Evolutionary conservation across 805 yeast genomes (phyloP).

Genomic region (Ogataea nakhonphanomensis): DNA sequence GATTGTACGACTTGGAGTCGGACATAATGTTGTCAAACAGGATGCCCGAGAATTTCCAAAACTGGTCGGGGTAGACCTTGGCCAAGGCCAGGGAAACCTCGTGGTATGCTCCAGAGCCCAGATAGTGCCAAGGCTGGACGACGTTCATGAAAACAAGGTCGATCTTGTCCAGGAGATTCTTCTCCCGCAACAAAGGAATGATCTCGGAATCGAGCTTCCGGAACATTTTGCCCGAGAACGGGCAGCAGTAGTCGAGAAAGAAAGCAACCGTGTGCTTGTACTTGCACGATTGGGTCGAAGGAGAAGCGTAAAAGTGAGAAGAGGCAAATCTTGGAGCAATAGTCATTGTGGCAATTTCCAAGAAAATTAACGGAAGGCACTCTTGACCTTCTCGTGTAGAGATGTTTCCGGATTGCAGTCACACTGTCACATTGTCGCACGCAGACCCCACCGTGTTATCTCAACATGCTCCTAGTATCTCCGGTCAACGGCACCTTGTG

Average conservation of each 20-base stretch:
- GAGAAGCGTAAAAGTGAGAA: slow-evolving; percentile 22
- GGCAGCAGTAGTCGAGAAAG: slow-evolving; percentile 76
- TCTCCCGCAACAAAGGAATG: slow-evolving; percentile 47
- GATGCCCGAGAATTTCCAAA: slow-evolving; percentile 55
- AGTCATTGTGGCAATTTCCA: slow-evolving; percentile 13
- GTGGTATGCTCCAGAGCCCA: slow-evolving; percentile 57
- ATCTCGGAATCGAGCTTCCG: slow-evolving; percentile 49
- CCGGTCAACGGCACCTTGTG: neutral
- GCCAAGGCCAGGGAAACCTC: slow-evolving; percentile 74
- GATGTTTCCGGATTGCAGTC: neutral
- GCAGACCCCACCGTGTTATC: no score
- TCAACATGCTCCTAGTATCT: neutral
- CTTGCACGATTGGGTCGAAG: neutral
- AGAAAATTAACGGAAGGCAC: neutral
- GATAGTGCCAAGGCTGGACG: slow-evolving; percentile 89
- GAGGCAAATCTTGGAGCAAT: slow-evolving; percentile 22
- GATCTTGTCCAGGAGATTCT: slow-evolving; percentile 44
- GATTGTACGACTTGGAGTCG: slow-evolving; percentile 56
- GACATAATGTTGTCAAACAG: slow-evolving; percentile 59
- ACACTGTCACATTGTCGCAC: no score
- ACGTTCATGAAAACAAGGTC: slow-evolving; percentile 67
- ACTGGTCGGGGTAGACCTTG: slow-evolving; percentile 46
- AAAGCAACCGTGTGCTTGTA: slow-evolving; percentile 48
- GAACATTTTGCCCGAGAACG: slow-evolving; percentile 65
- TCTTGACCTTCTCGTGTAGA: neutral